A percentile compares a stretch with the other conserved stretches of the same genome.
phyloP scores from a whole-genome alignment of 768 basidiomycete species.

The Mycena galopus region DNA sequence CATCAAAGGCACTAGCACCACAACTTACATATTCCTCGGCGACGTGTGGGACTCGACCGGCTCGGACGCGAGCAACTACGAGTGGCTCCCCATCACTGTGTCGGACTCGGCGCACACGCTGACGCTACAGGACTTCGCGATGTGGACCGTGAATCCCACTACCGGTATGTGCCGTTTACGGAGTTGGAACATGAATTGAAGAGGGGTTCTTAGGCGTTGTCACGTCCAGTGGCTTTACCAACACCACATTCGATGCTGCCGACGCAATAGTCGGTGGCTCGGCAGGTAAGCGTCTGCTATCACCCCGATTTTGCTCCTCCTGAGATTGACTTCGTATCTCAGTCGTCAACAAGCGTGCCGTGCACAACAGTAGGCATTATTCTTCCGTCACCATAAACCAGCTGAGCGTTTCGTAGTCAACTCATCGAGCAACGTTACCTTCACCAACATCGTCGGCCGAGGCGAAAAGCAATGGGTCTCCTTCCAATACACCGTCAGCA shows the following conservation, averaged over 20 bases:
- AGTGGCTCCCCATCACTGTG: conserved; percentile 26
- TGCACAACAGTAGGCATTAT: conserved; percentile 17
- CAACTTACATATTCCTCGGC: conserved; percentile 21
- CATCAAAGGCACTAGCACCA: conserved; percentile 18
- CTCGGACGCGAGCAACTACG: conserved; percentile 28
- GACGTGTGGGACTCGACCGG: conserved; percentile 17
- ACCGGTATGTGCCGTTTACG: conserved; percentile 5
- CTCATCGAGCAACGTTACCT: conserved; percentile 29
- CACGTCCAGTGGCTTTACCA: conserved; percentile 12
- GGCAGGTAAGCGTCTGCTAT: conserved; percentile 7
- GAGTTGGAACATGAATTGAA: not conserved
- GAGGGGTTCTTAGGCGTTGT: not conserved
- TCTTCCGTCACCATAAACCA: not conserved
- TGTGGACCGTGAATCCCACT: conserved; percentile 20
- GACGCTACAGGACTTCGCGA: conserved; percentile 18
- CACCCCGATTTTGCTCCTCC: not conserved
- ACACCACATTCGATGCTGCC: conserved; percentile 23
- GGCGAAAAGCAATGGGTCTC: conserved; percentile 30
- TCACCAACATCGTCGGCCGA: conserved; percentile 19
- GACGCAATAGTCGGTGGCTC: conserved; percentile 25
- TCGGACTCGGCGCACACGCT: conserved; percentile 11
- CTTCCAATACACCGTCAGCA: conserved; percentile 27
- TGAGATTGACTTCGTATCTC: not conserved
- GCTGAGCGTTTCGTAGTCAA: conserved; percentile 3
- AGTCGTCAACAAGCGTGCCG: conserved; percentile 26